Percentiles rank a stretch among this genome's conserved stretches.
These are phyloP conservation scores for Anethum foeniculum DNA, from an alignment of 140 eudicot species.

Conservation along the genomic window DNA sequence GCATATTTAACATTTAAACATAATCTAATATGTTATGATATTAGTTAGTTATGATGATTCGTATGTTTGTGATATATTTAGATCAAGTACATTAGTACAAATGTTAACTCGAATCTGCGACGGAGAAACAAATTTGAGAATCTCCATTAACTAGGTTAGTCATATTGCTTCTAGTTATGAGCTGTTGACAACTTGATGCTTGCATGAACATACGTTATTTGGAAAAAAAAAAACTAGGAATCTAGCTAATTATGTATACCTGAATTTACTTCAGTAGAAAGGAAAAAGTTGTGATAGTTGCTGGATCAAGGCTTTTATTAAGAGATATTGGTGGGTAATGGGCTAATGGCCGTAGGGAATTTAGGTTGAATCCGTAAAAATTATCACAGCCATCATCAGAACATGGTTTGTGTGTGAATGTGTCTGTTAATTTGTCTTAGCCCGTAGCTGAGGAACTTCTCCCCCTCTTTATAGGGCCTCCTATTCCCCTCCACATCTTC, in stretches of 20 bases:
- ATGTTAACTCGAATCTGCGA: neutral
- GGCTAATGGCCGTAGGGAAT: too few relatives aligned
- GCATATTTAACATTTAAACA: neutral
- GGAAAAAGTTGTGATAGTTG: neutral
- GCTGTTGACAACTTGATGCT: neutral
- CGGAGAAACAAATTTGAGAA: neutral
- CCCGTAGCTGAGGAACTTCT: too few relatives aligned
- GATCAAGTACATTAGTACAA: neutral
- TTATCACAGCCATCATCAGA: too few relatives aligned
- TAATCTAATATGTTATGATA: neutral
- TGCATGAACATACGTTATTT: neutral
- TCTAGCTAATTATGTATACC: neutral
- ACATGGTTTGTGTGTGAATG: too few relatives aligned
- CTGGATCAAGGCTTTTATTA: neutral
- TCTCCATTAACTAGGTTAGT: neutral
- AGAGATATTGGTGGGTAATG: neutral
- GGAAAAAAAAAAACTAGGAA: neutral
- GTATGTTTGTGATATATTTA: neutral
- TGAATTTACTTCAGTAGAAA: neutral
- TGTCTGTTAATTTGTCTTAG: too few relatives aligned
- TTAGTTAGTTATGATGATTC: neutral
- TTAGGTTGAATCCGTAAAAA: too few relatives aligned
- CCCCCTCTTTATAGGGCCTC: too few relatives aligned
- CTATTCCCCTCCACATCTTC: too few relatives aligned
- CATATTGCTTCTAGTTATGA: neutral